A percentile compares a stretch with the other conserved stretches of the same genome.
Conservation (phyloP, 1,284 basidiomycete species). For the Butyriboletus regius region DNA sequence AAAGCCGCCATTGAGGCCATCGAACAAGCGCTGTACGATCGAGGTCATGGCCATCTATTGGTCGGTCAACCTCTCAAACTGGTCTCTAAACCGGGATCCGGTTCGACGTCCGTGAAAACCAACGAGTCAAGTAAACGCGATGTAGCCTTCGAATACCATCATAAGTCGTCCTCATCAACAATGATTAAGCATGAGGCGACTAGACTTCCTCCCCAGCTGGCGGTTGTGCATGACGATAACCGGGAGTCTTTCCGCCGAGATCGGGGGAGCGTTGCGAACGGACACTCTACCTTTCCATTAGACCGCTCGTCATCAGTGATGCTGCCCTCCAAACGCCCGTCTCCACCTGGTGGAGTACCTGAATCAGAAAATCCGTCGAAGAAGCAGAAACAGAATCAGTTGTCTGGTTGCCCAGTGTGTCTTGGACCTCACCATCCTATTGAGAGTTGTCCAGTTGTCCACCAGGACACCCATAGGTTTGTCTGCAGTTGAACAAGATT, state of each 20-base stretch:
- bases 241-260: background rate
- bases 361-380: slow-evolving; percentile 35
- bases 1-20: slow-evolving; percentile 57
- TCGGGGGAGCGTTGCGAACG: slow-evolving; percentile 1
- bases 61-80: slow-evolving; percentile 56
- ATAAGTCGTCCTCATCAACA: slow-evolving; percentile 1
- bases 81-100: slow-evolving; percentile 25
- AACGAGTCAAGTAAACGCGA: background rate
- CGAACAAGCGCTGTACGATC: slow-evolving; percentile 50
- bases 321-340: slow-evolving; percentile 35
- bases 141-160: background rate
- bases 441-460: slow-evolving; percentile 48
- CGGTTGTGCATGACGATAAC: background rate
- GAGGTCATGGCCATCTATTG: slow-evolving; percentile 51
- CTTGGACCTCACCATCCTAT: slow-evolving; percentile 39
- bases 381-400: slow-evolving; percentile 30
- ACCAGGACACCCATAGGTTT: slow-evolving; percentile 47
- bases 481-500: slow-evolving; percentile 6
- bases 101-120: background rate
- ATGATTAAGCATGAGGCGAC: background rate
- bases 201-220: background rate
- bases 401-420: slow-evolving; percentile 43
- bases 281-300: background rate
- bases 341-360: slow-evolving; percentile 26
- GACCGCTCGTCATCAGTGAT: slow-evolving; percentile 2